Percentiles rank a stretch among this genome's conserved stretches.
phyloP scores from a whole-genome alignment of 768 basidiomycete genomes.

The Phallus indusiatus region DNA sequence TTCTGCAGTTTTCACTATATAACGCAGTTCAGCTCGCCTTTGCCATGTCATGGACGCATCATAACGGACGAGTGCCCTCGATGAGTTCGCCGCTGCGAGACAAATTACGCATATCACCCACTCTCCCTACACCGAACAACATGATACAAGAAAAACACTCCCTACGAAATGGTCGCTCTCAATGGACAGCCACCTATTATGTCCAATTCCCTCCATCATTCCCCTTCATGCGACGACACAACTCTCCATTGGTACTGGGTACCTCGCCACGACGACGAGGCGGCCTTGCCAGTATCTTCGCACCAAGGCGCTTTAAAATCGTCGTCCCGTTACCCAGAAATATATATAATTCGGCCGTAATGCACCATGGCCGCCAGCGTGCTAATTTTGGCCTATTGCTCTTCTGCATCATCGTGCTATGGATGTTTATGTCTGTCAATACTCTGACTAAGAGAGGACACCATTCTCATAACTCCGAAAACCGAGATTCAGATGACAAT shows the following conservation, averaged over 20 bases:
- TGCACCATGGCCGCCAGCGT: conserved; percentile 50
- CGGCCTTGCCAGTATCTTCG: background rate
- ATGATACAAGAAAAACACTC: conserved; percentile 16
- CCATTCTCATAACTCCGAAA: conserved; percentile 52
- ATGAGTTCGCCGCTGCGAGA: conserved; percentile 4
- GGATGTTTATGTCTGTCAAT: conserved; percentile 49
- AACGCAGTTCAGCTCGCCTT: background rate
- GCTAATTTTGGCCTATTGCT: conserved; percentile 45
- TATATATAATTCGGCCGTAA: conserved; percentile 45
- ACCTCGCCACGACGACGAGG: background rate
- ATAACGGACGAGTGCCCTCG: background rate
- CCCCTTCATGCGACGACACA: background rate
- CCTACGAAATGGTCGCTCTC: background rate
- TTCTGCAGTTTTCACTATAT: too few relatives aligned
- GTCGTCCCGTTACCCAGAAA: conserved; percentile 51
- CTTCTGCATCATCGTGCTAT: conserved; percentile 36
- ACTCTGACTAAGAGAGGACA: conserved; percentile 36
- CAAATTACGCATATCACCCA: conserved; percentile 17
- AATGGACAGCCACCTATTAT: conserved; percentile 54
- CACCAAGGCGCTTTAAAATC: conserved; percentile 1
- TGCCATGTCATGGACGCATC: background rate
- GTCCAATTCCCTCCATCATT: conserved; percentile 21
- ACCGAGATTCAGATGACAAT: conserved; percentile 45
- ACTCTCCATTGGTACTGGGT: background rate
- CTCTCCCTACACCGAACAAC: conserved; percentile 13